Evolutionary conservation across 163 green algal species (phyloP), one percentile per base, ranked within the genome.

Genomic region (Prototheca wickerhamii): DNA sequence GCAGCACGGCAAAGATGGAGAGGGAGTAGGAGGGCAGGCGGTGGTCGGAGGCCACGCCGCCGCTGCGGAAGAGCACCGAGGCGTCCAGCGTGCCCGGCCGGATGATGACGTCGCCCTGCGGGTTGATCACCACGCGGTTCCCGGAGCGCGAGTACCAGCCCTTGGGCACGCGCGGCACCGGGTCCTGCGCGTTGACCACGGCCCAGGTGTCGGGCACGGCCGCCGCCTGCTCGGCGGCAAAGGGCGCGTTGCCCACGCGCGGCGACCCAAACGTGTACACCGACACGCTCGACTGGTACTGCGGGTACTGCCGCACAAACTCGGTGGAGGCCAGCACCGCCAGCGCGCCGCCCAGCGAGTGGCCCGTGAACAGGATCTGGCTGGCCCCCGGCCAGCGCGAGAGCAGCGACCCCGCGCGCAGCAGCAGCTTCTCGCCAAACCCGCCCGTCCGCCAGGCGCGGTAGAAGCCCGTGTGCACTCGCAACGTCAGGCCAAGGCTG

Each of bases 121-220:
- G 29, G 6, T 34, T 60, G 53, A 60, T 17, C 0, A 60, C 15
- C 29, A 60, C 53, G 15, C 29, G 53, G 53, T 37, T 20, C 10
- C 53, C 53, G 6, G 53, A 8, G 53, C 53, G 12, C 1, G 18
- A 21, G 53, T 29, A 60, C 46, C 46, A 54, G 20, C 46, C 46
- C 46, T 54, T 54, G 0, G 46, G 46, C 5, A 30, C 10, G 23
- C 46, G 46, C 20, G 46, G 46, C 5, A 54, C 26, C 5, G 46
- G 46, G 46, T 54, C 46, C 46, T 54, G 46, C 12, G 40, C 26
- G 53, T 60, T 60, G 53, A 60, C 35, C 53, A 60, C 28, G 29
- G 23, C 35, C 53, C 53, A 60, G 29, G 12, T 30, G 53, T 60
- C 53, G 29, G 53, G 53, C 15, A 37, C 28, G 26, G 30, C 29